phyloP scores from a whole-genome alignment of 2,329 filamentous ascomycete genomes.

The Aspergillus viridinutans region DNA sequence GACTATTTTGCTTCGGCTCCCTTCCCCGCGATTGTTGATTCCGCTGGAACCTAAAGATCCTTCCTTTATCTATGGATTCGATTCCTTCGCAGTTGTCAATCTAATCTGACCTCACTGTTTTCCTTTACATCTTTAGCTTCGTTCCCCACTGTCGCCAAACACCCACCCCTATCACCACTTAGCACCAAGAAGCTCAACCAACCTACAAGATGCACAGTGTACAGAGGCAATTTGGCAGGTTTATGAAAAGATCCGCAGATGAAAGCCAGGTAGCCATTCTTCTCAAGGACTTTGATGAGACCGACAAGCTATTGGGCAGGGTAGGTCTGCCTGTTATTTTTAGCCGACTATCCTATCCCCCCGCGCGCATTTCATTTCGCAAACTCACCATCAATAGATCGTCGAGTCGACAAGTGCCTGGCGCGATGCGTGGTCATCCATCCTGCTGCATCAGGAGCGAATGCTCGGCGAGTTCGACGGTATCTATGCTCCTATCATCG shows the following conservation, averaged over 20 bases:
- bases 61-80: not conserved
- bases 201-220: constrained; percentile 44
- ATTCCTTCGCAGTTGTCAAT: not conserved
- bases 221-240: constrained; percentile 69
- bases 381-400: constrained; percentile 51
- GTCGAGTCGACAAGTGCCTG: constrained; percentile 71
- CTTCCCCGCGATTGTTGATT: not conserved
- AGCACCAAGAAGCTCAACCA: not conserved
- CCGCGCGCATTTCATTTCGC: not conserved
- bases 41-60: not conserved
- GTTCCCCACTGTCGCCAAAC: not conserved
- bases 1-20: not conserved
- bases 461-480: constrained; percentile 64
- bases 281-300: constrained; percentile 75
- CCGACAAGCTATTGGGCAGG: constrained; percentile 68
- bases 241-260: constrained; percentile 67
- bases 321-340: constrained; percentile 43
- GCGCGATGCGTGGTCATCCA: constrained; percentile 72
- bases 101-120: not conserved
- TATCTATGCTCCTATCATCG: constrained; percentile 73
- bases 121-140: not conserved
- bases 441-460: constrained; percentile 65
- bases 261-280: constrained; percentile 71
- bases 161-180: not conserved
- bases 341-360: not conserved